A percentile compares a stretch with the other conserved stretches of the same genome.
Evolutionary conservation across 106 monocot genomes (phyloP).

Genomic region (Xerophyta viscosa): DNA sequence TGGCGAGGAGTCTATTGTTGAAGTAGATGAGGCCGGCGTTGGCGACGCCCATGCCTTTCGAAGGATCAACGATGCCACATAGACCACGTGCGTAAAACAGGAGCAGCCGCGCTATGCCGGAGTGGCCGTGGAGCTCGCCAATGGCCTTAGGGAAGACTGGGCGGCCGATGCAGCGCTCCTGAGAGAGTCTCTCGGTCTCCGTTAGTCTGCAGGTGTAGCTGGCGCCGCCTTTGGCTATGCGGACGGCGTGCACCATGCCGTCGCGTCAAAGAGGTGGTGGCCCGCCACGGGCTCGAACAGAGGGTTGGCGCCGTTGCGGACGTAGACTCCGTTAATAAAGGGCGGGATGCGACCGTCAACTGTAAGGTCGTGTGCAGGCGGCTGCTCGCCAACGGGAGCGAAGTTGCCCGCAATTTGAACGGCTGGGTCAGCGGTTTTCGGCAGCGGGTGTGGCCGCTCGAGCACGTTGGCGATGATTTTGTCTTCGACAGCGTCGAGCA

Average conservation of each 20-base stretch:
- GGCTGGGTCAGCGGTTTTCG: conserved; percentile 43
- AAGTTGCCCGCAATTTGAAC: conserved; percentile 77
- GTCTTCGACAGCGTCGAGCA: conserved; percentile 45
- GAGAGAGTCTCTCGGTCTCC: conserved; percentile 40
- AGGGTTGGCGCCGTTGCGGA: conserved; percentile 68
- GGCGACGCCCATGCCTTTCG: conserved; percentile 55
- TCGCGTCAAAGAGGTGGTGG: conserved; percentile 71
- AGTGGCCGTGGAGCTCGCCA: conserved; percentile 74
- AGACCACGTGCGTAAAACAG: conserved; percentile 43
- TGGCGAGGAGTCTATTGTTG: conserved; percentile 60
- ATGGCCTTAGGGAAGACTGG: conserved; percentile 65
- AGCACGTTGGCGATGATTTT: conserved; percentile 33
- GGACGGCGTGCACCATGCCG: conserved; percentile 70
- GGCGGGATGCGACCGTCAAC: conserved; percentile 45
- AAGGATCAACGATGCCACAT: conserved; percentile 47
- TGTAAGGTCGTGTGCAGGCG: conserved; percentile 23
- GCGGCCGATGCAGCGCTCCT: conserved; percentile 39
- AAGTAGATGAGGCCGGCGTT: conserved; percentile 79
- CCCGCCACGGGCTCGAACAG: conserved; percentile 41
- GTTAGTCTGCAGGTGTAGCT: conserved; percentile 59
- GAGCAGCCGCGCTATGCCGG: conserved; percentile 50
- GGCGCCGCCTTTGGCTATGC: conserved; percentile 23
- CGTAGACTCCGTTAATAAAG: conserved; percentile 45
- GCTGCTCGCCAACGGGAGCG: conserved; percentile 51
- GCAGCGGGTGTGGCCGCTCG: conserved; percentile 31